Evolutionary conservation across 352 stramenopile species (phyloP), one percentile per base, ranked within the genome.

Genomic region (Phytopythium ostracodes): DNA sequence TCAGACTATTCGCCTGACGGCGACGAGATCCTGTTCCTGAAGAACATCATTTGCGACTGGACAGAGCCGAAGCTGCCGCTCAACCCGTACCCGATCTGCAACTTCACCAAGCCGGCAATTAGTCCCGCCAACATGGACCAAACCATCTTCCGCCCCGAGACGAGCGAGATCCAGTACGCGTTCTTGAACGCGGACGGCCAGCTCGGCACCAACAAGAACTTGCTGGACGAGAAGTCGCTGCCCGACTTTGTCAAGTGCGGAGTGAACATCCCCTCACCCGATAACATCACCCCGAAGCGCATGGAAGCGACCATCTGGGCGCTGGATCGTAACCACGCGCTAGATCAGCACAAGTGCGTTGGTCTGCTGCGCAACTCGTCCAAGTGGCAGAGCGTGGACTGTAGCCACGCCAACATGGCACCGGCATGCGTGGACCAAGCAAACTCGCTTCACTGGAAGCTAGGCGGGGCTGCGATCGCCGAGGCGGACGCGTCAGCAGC

Each of bases 221-320:
- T 94, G 44, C 60, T 94, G 24, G 73, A 92, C 51, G 83, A 94
- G 38, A 70, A 76, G 31, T 74, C 76, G 33, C 68, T 94, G 44
- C 86, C 86, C 17, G 71, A 72, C 15, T 59, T 92, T 61, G 61
- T 83, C 38, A 67, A 88, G 33, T 94, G 86, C 55, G 83, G 81
- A 0, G 84, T 91, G 29, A 92, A 92, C 57, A 68, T 93, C 20
- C 80, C 86, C 38, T 94, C 86, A 43, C 86, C 83, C 1, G 86
- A 94, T 58, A 94, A 92, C 43, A 78, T 94, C 54, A 92, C 86
- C 20, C 86, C 86, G 9, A 89, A 82, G 64, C 83, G 86, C n/a
- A 87, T 94, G 68, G 81, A 89, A 56, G 80, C 74, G 42, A 89
- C 73, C 29, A 71, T 94, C 51, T 94, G 85, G 83, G 55, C 68